Evolutionary conservation across 1,284 basidiomycete genomes (phyloP).

Genomic region (Cutaneotrichosporon arboriforme): DNA sequence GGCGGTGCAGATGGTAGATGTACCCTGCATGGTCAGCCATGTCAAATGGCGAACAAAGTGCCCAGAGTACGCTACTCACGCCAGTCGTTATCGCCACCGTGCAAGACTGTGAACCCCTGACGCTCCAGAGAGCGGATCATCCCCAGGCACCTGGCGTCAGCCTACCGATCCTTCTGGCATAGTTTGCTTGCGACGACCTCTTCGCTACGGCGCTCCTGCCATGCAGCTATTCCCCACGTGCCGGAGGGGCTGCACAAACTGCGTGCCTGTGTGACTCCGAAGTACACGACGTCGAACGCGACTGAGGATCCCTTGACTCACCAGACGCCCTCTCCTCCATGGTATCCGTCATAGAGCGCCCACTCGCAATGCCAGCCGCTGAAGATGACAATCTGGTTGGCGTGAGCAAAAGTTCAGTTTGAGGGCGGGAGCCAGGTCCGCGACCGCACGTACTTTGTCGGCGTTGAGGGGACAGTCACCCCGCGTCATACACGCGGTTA

Average conservation of each 20-base stretch:
- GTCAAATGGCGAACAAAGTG: not conserved
- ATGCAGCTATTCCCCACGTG: too few species aligned
- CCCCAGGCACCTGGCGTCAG: conserved; percentile 8
- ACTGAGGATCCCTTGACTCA: not conserved
- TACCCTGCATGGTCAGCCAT: conserved; percentile 12
- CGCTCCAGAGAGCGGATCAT: conserved; percentile 14
- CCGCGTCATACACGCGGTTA: conserved; percentile 9
- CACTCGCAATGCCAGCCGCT: conserved; percentile 10
- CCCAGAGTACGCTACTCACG: conserved; percentile 11
- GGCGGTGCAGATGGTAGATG: conserved; percentile 23
- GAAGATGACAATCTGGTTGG: conserved; percentile 8
- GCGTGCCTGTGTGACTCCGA: too few species aligned
- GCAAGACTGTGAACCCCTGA: conserved; percentile 24
- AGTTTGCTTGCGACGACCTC: too few species aligned
- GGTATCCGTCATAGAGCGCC: conserved; percentile 9
- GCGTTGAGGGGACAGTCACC: conserved; percentile 13
- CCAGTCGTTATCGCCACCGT: conserved; percentile 21
- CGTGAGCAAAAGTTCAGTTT: not conserved
- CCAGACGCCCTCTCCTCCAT: conserved; percentile 15
- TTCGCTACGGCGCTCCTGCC: too few species aligned
- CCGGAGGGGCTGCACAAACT: too few species aligned
- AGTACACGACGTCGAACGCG: too few species aligned
- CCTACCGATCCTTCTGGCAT: not conserved
- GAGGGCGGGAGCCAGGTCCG: too few species aligned
- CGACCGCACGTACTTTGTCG: conserved; percentile 7